These are phyloP conservation scores for Skeletonema costatum DNA, from an alignment of 108 stramenopile species.

Conservation along the genomic window DNA sequence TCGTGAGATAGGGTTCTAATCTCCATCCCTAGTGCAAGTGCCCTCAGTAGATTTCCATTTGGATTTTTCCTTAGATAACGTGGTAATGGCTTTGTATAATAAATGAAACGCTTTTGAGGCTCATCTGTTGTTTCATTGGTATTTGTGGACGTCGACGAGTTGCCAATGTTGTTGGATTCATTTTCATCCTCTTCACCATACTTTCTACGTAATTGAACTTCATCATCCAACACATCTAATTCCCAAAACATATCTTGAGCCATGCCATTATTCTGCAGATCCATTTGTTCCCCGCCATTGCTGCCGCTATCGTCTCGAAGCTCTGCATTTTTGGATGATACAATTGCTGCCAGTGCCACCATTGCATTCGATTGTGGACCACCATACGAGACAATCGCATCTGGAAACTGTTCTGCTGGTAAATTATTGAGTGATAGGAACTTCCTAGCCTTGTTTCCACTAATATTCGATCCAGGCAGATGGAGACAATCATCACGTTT, in stretches of 20 bases:
- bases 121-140: neutral
- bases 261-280: slow-evolving; percentile 4
- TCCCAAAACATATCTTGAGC: slow-evolving; percentile 10
- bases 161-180: neutral
- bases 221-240: slow-evolving; percentile 27
- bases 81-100: slow-evolving; percentile 90
- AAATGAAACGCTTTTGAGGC: slow-evolving; percentile 70
- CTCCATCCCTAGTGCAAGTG: slow-evolving; percentile 83
- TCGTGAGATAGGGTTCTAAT: slow-evolving; percentile 69
- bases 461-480: slow-evolving; percentile 62
- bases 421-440: slow-evolving; percentile 67
- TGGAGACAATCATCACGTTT: slow-evolving; percentile 81
- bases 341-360: slow-evolving; percentile 89
- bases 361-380: slow-evolving; percentile 94
- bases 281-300: slow-evolving; percentile 5
- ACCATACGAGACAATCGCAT: slow-evolving; percentile 86
- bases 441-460: slow-evolving; percentile 89
- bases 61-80: slow-evolving; percentile 82
- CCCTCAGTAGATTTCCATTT: slow-evolving; percentile 85
- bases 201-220: slow-evolving; percentile 25
- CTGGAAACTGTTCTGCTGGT: slow-evolving; percentile 60
- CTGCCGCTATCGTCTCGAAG: neutral
- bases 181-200: slow-evolving; percentile 2
- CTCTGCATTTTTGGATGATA: slow-evolving; percentile 66
- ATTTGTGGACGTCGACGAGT: neutral